These are phyloP conservation scores for Euphorbia corollata DNA, from an alignment of 441 rosid genomes.

Conservation along the genomic window DNA sequence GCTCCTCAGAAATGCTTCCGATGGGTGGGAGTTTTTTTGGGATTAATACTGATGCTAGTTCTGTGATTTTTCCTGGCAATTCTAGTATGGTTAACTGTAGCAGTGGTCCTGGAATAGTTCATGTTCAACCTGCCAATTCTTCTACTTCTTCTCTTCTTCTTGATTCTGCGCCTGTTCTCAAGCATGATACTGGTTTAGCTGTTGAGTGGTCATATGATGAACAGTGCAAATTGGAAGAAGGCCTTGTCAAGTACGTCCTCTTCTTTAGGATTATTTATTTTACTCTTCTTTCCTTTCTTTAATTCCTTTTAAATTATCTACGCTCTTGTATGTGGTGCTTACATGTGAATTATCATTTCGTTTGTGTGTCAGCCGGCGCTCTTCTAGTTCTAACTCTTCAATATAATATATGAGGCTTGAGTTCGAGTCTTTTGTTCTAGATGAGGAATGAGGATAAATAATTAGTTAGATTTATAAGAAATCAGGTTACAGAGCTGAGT, in stretches of 20 bases:
- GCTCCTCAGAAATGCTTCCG: slow-evolving; percentile 45
- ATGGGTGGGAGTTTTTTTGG: slow-evolving; percentile 46
- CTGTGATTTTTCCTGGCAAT: slow-evolving; percentile 18
- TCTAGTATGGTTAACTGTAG: slow-evolving; percentile 25
- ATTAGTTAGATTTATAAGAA: too few relatives aligned
- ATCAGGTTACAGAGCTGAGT: too few relatives aligned
- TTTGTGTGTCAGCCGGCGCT: too few relatives aligned
- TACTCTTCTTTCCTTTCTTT: too few relatives aligned
- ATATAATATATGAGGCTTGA: too few relatives aligned
- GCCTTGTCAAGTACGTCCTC: slow-evolving; percentile 57
- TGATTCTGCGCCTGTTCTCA: slow-evolving; percentile 28
- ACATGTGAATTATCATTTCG: too few relatives aligned
- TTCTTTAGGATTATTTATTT: neutral
- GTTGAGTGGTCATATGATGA: slow-evolving; percentile 88
- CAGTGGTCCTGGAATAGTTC: slow-evolving; percentile 35
- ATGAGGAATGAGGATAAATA: too few relatives aligned
- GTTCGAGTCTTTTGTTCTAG: too few relatives aligned
- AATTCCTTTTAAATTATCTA: too few relatives aligned
- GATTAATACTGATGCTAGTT: slow-evolving; percentile 19
- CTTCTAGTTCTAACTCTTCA: too few relatives aligned
- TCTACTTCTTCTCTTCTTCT: slow-evolving; percentile 37
- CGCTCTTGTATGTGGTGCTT: too few relatives aligned
- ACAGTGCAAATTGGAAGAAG: slow-evolving; percentile 65
- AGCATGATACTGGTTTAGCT: slow-evolving; percentile 60
- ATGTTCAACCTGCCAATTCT: slow-evolving; percentile 36